Conservation (phyloP, 495 filamentous ascomycete genomes). For the Xylaria acuta region DNA sequence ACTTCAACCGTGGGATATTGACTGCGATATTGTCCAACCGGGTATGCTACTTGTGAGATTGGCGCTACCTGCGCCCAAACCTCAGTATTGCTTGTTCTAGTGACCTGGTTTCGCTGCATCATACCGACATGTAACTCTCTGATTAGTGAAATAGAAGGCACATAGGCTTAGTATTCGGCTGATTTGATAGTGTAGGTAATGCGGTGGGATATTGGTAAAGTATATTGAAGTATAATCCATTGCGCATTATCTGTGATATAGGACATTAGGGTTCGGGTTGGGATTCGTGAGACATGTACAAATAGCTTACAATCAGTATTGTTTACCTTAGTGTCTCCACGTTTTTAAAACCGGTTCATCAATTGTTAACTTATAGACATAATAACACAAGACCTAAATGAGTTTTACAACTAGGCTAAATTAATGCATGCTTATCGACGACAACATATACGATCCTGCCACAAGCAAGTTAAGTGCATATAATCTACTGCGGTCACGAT, state of each 20-base stretch:
- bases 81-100: background rate
- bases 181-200: background rate
- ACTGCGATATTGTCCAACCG: background rate
- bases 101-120: too few species aligned
- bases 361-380: too few species aligned
- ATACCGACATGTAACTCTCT: too few species aligned
- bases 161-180: background rate
- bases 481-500: too few species aligned
- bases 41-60: background rate
- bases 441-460: background rate
- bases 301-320: background rate
- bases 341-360: background rate
- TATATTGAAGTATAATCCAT: background rate
- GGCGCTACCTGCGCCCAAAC: background rate
- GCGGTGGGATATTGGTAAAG: background rate
- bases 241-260: background rate
- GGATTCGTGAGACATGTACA: background rate
- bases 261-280: background rate
- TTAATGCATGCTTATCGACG: background rate
- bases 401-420: background rate
- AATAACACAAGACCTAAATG: background rate
- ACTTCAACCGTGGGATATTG: background rate
- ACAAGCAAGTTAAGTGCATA: background rate
- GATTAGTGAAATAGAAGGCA: background rate
- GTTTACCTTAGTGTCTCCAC: background rate